phyloP scores from a whole-genome alignment of 163 green algal genomes.

The Picocystis sp. region DNA sequence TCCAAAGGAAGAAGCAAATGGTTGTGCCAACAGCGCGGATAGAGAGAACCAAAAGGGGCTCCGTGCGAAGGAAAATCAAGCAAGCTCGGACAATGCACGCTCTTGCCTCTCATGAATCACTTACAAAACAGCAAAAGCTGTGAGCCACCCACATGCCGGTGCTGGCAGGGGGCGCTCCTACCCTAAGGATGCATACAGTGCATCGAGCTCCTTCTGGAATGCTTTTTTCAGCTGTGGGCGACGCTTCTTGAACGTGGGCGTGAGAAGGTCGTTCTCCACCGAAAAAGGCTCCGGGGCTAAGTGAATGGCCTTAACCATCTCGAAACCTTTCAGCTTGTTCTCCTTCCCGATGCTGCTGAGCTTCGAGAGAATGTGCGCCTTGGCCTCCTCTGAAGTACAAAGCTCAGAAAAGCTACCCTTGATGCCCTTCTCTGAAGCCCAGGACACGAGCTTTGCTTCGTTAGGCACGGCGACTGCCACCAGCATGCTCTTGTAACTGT shows the following conservation, averaged over 20 bases:
- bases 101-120: too few species aligned
- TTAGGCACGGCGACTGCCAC: conserved; percentile 87
- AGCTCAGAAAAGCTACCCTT: conserved; percentile 20
- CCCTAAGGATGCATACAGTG: too few species aligned
- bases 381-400: conserved; percentile 18
- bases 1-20: too few species aligned
- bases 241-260: conserved; percentile 94
- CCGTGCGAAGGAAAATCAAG: too few species aligned
- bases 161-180: too few species aligned
- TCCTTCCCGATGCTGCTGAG: conserved; percentile 48
- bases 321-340: conserved; percentile 56
- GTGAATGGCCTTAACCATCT: conserved; percentile 48
- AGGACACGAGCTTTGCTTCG: conserved; percentile 72
- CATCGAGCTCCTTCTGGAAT: conserved; percentile 36
- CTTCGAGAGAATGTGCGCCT: conserved; percentile 31
- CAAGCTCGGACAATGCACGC: too few species aligned
- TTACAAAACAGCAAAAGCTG: too few species aligned
- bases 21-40: too few species aligned
- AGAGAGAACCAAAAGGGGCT: too few species aligned
- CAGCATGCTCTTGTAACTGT: conserved; percentile 68
- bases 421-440: conserved; percentile 61
- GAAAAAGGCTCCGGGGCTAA: conserved; percentile 62
- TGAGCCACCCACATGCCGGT: too few species aligned
- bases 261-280: conserved; percentile 80
- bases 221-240: conserved; percentile 76